Conservation (phyloP, 2,329 filamentous ascomycete genomes). For the Hypocrella siamensis region DNA sequence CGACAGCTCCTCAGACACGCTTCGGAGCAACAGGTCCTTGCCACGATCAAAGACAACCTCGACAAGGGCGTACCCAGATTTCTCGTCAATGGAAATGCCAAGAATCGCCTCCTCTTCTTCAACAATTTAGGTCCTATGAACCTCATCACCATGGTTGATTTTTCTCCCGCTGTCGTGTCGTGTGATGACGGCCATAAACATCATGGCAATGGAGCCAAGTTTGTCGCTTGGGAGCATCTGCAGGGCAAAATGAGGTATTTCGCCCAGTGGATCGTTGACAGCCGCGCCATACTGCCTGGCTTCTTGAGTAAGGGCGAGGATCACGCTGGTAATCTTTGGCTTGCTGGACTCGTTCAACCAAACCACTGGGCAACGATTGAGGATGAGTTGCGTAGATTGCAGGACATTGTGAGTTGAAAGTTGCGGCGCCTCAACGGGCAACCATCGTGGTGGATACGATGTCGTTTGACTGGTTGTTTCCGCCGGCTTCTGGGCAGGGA, state of each 20-base stretch:
- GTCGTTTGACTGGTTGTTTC: too few relatives aligned
- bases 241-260: neutral
- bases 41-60: neutral
- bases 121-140: slow-evolving; percentile 1
- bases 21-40: neutral
- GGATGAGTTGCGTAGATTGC: neutral
- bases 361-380: neutral
- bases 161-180: neutral
- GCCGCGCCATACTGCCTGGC: neutral
- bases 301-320: neutral
- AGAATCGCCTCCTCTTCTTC: neutral
- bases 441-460: too few relatives aligned
- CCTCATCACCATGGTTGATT: neutral
- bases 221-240: neutral
- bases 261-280: neutral
- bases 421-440: neutral
- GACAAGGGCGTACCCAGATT: neutral
- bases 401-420: neutral
- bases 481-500: too few relatives aligned
- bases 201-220: too few relatives aligned
- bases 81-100: neutral
- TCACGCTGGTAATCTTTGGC: neutral
- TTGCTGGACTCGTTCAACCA: neutral
- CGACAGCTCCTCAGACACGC: neutral
- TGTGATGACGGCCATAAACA: neutral